Conservation (phyloP, 768 basidiomycete genomes). For the Podaxis sp. region DNA sequence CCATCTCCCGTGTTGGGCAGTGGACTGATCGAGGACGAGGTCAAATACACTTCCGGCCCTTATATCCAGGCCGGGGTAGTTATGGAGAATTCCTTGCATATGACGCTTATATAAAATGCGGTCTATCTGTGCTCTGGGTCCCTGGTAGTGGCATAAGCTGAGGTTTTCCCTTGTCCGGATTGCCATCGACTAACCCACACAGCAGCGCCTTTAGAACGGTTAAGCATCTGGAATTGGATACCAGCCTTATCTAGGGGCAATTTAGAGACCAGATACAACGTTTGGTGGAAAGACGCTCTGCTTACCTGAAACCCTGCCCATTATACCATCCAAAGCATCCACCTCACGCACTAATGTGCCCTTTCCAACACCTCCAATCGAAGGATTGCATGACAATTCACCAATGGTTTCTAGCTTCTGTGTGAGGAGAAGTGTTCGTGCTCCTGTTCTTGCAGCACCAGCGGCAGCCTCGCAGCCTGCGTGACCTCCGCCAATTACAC, state of each 20-base stretch:
- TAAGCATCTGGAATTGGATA: conserved; percentile 85
- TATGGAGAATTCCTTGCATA: conserved; percentile 69
- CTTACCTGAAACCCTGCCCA: conserved; percentile 79
- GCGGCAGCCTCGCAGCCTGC: conserved; percentile 92
- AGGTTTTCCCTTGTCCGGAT: background rate
- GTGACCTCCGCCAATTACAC: conserved; percentile 90
- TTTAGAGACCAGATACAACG: background rate
- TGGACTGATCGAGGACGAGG: conserved; percentile 58
- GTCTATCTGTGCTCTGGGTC: conserved; percentile 88
- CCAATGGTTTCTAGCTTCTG: conserved; percentile 82
- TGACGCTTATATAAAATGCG: conserved; percentile 77
- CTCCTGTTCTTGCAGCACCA: conserved; percentile 80
- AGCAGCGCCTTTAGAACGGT: conserved; percentile 82
- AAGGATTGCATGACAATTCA: conserved; percentile 86
- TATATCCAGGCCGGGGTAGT: conserved; percentile 69
- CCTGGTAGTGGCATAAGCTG: conserved; percentile 42
- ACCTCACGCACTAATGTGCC: conserved; percentile 90
- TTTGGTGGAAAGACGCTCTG: background rate
- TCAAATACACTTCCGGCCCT: conserved; percentile 77
- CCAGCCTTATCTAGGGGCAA: conserved; percentile 70
- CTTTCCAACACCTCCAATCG: conserved; percentile 90
- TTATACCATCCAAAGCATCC: conserved; percentile 86
- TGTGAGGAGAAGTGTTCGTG: conserved; percentile 77
- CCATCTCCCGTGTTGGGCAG: conserved; percentile 38
- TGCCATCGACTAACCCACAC: conserved; percentile 68